Conservation (phyloP, 345 rosid genomes). For the Passiflora organensis region DNA sequence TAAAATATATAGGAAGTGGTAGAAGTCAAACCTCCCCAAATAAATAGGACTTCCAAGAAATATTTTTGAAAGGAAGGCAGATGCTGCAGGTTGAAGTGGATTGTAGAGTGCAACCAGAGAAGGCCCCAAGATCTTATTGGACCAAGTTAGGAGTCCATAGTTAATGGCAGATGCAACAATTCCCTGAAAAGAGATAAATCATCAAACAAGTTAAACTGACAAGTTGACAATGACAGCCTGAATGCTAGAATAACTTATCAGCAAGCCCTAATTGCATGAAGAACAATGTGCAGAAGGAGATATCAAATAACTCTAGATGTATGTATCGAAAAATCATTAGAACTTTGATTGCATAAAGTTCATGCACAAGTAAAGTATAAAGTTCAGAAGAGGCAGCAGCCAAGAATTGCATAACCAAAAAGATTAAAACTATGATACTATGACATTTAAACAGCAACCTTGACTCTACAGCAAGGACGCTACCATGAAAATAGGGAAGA, state of each 20-base stretch:
- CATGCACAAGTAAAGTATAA: too few relatives aligned
- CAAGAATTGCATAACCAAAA: too few relatives aligned
- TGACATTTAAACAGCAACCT: too few relatives aligned
- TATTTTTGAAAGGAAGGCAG: slow-evolving; percentile 73
- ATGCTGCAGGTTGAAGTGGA: slow-evolving; percentile 94
- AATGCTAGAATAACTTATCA: too few relatives aligned
- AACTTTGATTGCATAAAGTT: too few relatives aligned
- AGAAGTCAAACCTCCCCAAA: slow-evolving; percentile 70
- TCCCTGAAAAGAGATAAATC: slow-evolving; percentile 45
- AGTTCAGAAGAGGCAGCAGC: too few relatives aligned
- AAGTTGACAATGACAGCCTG: neutral
- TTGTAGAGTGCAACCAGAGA: slow-evolving; percentile 91
- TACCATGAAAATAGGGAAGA: too few relatives aligned
- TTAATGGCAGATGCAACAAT: slow-evolving; percentile 81
- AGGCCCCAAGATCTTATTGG: slow-evolving; percentile 92
- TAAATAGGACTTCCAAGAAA: slow-evolving; percentile 92
- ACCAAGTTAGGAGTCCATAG: slow-evolving; percentile 94
- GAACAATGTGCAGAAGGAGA: neutral
- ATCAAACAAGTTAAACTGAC: neutral
- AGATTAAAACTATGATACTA: too few relatives aligned
- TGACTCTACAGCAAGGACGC: too few relatives aligned
- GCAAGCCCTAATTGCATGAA: too few relatives aligned
- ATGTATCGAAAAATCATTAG: too few relatives aligned
- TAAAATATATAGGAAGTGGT: neutral
- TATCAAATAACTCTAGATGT: neutral